phyloP scores from a whole-genome alignment of 2,329 filamentous ascomycete genomes.

The Hymenoscyphus scutula region DNA sequence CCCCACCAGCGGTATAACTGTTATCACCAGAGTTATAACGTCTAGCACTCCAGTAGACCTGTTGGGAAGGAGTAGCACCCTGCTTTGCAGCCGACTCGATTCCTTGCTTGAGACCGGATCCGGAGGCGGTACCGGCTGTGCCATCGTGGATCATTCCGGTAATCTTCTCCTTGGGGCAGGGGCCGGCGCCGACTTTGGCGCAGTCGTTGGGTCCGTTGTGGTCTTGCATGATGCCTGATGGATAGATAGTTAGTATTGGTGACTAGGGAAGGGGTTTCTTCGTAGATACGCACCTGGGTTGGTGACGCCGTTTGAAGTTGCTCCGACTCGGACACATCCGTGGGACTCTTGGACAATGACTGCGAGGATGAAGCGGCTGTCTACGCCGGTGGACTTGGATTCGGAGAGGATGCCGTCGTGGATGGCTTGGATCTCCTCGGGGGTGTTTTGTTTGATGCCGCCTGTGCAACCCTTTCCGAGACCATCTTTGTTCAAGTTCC shows the following conservation, averaged over 20 bases:
- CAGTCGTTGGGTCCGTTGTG: slow-evolving; percentile 12
- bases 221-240: slow-evolving; percentile 29
- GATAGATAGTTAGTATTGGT: too few species aligned
- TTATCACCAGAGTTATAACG: slow-evolving; percentile 14
- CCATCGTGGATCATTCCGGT: slow-evolving; percentile 13
- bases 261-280: too few species aligned
- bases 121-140: slow-evolving; percentile 2
- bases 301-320: slow-evolving; percentile 2
- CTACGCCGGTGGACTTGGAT: slow-evolving; percentile 17
- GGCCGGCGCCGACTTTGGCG: not conserved
- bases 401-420: slow-evolving; percentile 9
- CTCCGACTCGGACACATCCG: slow-evolving; percentile 26
- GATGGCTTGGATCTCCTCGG: slow-evolving; percentile 10
- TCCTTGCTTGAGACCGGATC: slow-evolving; percentile 2
- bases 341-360: slow-evolving; percentile 36
- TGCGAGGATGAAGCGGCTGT: slow-evolving; percentile 35
- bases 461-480: not conserved
- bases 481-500: slow-evolving; percentile 2
- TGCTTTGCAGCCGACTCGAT: not conserved
- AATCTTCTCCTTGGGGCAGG: slow-evolving; percentile 8
- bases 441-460: slow-evolving; percentile 8
- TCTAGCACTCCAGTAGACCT: slow-evolving; percentile 7
- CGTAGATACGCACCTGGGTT: slow-evolving; percentile 6
- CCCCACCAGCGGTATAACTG: not conserved
- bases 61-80: slow-evolving; percentile 3